phyloP scores from a whole-genome alignment of 192 early-diverging fungal genomes.

The Entomortierella parvispora region DNA sequence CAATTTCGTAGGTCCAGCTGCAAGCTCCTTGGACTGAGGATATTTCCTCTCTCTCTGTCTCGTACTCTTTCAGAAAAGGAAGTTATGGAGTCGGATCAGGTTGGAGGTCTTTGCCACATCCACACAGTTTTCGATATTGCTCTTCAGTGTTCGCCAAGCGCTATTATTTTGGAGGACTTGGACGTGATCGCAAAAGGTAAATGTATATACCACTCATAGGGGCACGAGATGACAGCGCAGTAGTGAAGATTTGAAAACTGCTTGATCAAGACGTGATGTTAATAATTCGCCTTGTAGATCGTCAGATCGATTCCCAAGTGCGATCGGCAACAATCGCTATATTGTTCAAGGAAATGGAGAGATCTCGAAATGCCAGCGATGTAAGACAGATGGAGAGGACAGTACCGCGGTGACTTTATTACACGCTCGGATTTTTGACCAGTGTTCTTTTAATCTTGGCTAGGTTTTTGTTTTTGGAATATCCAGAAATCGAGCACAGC shows the following conservation, averaged over 20 bases:
- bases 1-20: constrained; percentile 13
- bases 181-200: constrained; percentile 60
- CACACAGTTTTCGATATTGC: constrained; percentile 54
- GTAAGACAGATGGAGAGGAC: constrained; percentile 20
- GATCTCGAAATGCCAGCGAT: constrained; percentile 10
- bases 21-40: constrained; percentile 1
- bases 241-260: no score
- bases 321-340: constrained; percentile 30
- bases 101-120: constrained; percentile 11
- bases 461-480: constrained; percentile 58
- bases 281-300: constrained; percentile 17
- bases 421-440: background rate
- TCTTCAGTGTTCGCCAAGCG: constrained; percentile 51
- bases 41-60: constrained; percentile 39
- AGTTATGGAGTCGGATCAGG: constrained; percentile 36
- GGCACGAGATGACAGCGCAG: background rate
- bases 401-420: no score
- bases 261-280: background rate
- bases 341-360: constrained; percentile 24
- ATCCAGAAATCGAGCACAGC: constrained; percentile 41
- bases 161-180: constrained; percentile 62
- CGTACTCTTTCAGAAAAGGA: constrained; percentile 28
- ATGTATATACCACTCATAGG: background rate
- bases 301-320: constrained; percentile 18
- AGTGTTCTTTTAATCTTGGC: background rate